phyloP scores from a whole-genome alignment of 306 rosid genomes.

The Malus orientalis region DNA sequence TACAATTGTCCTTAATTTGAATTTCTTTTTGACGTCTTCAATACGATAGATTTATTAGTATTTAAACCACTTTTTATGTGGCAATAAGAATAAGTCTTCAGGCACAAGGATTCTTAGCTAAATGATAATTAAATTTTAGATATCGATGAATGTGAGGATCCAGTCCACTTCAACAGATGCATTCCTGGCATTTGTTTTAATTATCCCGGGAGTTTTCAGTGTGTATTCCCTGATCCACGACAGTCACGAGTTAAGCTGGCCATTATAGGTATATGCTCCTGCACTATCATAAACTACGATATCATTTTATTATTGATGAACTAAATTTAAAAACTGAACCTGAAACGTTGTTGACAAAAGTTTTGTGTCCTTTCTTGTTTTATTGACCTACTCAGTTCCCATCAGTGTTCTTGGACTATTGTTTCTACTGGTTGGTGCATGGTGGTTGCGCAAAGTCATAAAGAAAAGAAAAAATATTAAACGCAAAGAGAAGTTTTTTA shows the following conservation, averaged over 20 bases:
- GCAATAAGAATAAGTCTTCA: no score
- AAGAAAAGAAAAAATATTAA: not conserved
- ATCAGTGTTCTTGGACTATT: not conserved
- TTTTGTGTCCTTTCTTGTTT: not conserved
- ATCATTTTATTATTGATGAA: not conserved
- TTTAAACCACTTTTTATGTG: not conserved
- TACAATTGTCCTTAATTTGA: no score
- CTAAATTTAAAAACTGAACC: not conserved
- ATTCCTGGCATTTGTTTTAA: not conserved
- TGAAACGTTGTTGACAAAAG: not conserved
- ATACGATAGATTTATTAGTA: no score
- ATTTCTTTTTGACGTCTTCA: not conserved
- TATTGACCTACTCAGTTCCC: not conserved
- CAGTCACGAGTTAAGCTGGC: not conserved
- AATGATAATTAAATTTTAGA: not conserved
- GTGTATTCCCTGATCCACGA: not conserved
- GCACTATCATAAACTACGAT: not conserved
- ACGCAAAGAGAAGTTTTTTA: not conserved
- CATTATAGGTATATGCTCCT: not conserved
- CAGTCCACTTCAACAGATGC: not conserved
- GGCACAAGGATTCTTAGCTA: no score
- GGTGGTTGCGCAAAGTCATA: not conserved
- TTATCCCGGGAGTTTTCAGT: not conserved
- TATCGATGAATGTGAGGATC: constrained; percentile 1
- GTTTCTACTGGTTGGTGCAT: not conserved